These are phyloP conservation scores for Globisporangium takayamanum DNA, from an alignment of 352 stramenopile species.

Conservation along the genomic window DNA sequence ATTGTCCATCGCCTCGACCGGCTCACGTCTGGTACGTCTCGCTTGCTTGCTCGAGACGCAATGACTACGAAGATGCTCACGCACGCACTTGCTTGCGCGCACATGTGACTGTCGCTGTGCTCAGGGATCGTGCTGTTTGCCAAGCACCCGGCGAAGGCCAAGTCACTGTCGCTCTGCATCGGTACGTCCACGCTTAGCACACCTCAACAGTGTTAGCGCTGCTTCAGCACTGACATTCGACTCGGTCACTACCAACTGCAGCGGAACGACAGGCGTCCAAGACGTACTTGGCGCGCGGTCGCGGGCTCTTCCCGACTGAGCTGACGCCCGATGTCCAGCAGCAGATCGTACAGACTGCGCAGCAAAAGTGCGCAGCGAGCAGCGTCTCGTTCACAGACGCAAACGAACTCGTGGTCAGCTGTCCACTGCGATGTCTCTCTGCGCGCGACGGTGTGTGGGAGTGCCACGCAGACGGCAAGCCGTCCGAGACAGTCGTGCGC, in stretches of 20 bases:
- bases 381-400: slow-evolving; percentile 48
- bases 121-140: slow-evolving; percentile 78
- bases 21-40: slow-evolving; percentile 86
- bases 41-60: not conserved
- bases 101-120: not conserved
- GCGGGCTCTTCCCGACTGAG: slow-evolving; percentile 74
- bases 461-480: slow-evolving; percentile 76
- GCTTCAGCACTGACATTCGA: not conserved
- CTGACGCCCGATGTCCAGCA: slow-evolving; percentile 33
- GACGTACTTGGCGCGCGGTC: slow-evolving; percentile 92
- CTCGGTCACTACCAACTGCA: slow-evolving; percentile 11
- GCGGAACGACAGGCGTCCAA: slow-evolving; percentile 87
- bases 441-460: slow-evolving; percentile 80
- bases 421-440: slow-evolving; percentile 73
- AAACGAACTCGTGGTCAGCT: slow-evolving; percentile 63
- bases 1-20: slow-evolving; percentile 95
- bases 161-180: slow-evolving; percentile 64
- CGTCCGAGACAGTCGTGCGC: slow-evolving; percentile 67
- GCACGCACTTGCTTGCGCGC: not conserved
- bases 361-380: slow-evolving; percentile 40
- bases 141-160: slow-evolving; percentile 69
- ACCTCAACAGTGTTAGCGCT: not conserved
- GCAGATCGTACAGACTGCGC: slow-evolving; percentile 28
- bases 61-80: not conserved
- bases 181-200: slow-evolving; percentile 24